Conservation (phyloP, 2,329 filamentous ascomycete species). For the Elsinoe perseae region DNA sequence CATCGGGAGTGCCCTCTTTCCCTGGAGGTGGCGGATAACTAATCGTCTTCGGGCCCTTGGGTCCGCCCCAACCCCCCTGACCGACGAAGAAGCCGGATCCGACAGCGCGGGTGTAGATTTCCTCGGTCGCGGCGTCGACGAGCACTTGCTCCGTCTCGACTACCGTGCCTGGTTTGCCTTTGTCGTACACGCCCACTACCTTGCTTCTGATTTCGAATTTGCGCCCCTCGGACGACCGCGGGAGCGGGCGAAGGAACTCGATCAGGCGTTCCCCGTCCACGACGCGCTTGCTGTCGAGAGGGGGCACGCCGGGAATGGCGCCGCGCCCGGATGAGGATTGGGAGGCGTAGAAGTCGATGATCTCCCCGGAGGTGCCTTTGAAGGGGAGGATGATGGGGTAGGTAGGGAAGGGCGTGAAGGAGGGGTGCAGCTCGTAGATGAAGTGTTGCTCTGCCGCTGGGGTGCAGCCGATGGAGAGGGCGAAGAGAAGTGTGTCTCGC, state of each 20-base stretch:
- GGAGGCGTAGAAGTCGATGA: conserved; percentile 74
- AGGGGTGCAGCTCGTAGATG: conserved; percentile 81
- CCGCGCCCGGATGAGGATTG: conserved; percentile 45
- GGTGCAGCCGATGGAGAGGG: conserved; percentile 77
- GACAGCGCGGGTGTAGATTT: conserved; percentile 62
- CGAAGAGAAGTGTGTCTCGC: conserved; percentile 82
- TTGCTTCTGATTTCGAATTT: conserved; percentile 70
- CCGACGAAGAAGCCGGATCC: conserved; percentile 72
- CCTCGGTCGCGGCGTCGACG: conserved; percentile 60
- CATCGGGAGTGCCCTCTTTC: conserved; percentile 55
- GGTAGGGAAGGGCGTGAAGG: conserved; percentile 82
- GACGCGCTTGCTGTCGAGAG: conserved; percentile 64
- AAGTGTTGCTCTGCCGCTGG: conserved; percentile 78
- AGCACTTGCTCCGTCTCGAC: conserved; percentile 71
- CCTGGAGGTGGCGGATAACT: conserved; percentile 71
- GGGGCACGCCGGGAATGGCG: conserved; percentile 67
- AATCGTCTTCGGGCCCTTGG: conserved; percentile 73
- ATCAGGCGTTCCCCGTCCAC: conserved; percentile 81
- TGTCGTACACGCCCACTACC: conserved; percentile 81
- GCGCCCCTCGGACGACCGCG: conserved; percentile 60
- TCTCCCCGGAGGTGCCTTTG: conserved; percentile 67
- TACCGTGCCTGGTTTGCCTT: conserved; percentile 74
- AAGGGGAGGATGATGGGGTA: conserved; percentile 79
- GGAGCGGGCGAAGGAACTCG: conserved; percentile 67
- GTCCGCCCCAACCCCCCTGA: conserved; percentile 78